A percentile compares a stretch with the other conserved stretches of the same genome.
Evolutionary conservation across 345 rosid species (phyloP).

Genomic region (Eucalyptus marginata): DNA sequence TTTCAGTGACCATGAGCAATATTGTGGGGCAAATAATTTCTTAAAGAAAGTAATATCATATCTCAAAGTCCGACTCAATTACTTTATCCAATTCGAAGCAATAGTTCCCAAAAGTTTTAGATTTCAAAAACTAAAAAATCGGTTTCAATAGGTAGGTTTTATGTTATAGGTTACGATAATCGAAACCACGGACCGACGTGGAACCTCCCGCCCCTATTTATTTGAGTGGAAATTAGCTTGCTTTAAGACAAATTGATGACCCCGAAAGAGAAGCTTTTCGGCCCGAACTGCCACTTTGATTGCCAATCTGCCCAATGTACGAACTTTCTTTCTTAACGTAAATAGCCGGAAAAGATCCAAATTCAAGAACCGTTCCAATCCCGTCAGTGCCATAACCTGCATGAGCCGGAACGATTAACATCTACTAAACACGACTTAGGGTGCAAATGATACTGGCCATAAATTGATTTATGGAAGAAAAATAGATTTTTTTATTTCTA

Average conservation of each 20-base stretch:
- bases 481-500: no score
- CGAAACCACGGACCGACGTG: no score
- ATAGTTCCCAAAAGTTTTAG: rapidly evolving
- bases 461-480: no score
- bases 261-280: no score
- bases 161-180: rapidly evolving
- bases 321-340: not conserved
- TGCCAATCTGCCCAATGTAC: not conserved
- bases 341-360: not conserved
- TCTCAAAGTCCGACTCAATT: rapidly evolving
- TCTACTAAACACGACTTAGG: not conserved
- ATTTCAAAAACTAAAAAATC: no score
- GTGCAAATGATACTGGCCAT: no score
- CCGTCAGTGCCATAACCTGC: not conserved
- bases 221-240: not conserved
- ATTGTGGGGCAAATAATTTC: rapidly evolving
- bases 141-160: no score
- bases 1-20: rapidly evolving
- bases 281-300: not conserved
- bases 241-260: not conserved
- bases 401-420: not conserved
- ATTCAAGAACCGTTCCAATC: not conserved
- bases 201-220: rapidly evolving
- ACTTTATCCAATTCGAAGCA: rapidly evolving
- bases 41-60: rapidly evolving